Base-by-base conservation (phyloP, 2,329 filamentous ascomycete genomes). In the Trichoderma sp. region DNA sequence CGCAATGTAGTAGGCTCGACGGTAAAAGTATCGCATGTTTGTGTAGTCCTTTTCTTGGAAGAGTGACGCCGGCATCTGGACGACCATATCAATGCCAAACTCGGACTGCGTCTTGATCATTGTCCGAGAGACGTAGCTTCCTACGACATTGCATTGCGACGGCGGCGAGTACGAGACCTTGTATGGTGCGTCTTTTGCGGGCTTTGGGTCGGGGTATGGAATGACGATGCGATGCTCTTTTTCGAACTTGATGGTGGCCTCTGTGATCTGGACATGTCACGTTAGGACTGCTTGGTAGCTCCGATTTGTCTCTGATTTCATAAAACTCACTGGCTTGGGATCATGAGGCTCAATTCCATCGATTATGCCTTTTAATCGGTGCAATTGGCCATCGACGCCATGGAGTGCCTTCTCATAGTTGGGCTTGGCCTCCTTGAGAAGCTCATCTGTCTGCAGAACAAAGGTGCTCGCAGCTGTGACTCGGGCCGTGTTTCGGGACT, bases 41-140 rank as follows among this genome's bases (percentile, higher is more conserved):
- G 94, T 85, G 77, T 95, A 97, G 79, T 99, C 96, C 80, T 98
- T 98, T 55, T 96, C 92, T 76, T 97, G 93, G 75, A 98, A 94
- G 14, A 97, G 81, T 1, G 86, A 81, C 68, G 83, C 79, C 5
- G 96, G 95, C 89, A 99, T 96, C 59, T 91, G 91, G 18, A 97
- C 88, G 6, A 95, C 89, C 85, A 98, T 87, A 79, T 98, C 95
- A 70, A 97, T 84, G 18, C 86, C 83, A 30, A 90, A 81, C 30
- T 78, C 79, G 59, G 81, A 79, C 73, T 90, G 87, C 13, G 85
- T 83, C 74, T 91, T 91, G 69, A 89, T 83, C 79, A 93, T 90
- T 2, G 90, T 94, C 78, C 88, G 90, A 63, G 92, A 83, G 13
- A 91, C 87, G 81, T 96, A 95, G 79, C 94, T 97, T 60, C 96